A percentile compares a stretch with the other conserved stretches of the same genome.
phyloP scores from a whole-genome alignment of 2,329 filamentous ascomycete genomes.

The Fusarium algeriense region DNA sequence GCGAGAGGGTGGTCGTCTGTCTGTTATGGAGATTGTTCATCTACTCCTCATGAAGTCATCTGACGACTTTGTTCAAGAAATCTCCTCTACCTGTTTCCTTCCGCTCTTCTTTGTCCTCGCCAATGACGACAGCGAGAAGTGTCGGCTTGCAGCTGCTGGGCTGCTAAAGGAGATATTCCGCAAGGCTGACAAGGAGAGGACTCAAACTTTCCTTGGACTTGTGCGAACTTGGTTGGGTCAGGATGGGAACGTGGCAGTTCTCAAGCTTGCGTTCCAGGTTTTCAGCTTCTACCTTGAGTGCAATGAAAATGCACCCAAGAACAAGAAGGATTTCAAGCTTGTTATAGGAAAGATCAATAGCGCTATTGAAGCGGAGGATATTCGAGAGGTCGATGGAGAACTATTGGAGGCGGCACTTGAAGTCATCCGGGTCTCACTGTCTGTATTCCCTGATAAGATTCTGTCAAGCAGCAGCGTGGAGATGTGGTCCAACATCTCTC shows the following conservation, averaged over 20 bases:
- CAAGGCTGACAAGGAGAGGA: conserved; percentile 78
- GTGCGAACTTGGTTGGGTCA: conserved; percentile 83
- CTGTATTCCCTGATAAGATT: conserved; percentile 72
- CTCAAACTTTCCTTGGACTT: conserved; percentile 76
- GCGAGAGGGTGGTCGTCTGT: conserved; percentile 87
- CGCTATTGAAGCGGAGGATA: conserved; percentile 67
- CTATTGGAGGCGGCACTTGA: conserved; percentile 80
- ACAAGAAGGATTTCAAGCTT: conserved; percentile 75
- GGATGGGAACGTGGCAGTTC: conserved; percentile 76
- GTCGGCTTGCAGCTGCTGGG: conserved; percentile 82
- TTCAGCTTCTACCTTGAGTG: conserved; percentile 87
- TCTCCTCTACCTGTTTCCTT: conserved; percentile 84
- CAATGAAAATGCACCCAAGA: conserved; percentile 67
- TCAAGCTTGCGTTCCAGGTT: conserved; percentile 80
- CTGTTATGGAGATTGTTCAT: conserved; percentile 92
- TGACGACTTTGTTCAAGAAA: conserved; percentile 83
- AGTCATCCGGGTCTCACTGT: conserved; percentile 74
- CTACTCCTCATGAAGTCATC: conserved; percentile 87
- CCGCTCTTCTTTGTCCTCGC: conserved; percentile 86
- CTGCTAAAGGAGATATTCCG: conserved; percentile 85
- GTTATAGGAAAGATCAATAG: conserved; percentile 68
- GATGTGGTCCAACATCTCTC: conserved; percentile 79
- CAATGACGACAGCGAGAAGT: conserved; percentile 90
- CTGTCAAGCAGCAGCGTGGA: conserved; percentile 69
- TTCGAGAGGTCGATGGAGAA: conserved; percentile 72